Evolutionary conservation across 2,329 filamentous ascomycete genomes (phyloP).

Genomic region (Mycosphaerella sp.): DNA sequence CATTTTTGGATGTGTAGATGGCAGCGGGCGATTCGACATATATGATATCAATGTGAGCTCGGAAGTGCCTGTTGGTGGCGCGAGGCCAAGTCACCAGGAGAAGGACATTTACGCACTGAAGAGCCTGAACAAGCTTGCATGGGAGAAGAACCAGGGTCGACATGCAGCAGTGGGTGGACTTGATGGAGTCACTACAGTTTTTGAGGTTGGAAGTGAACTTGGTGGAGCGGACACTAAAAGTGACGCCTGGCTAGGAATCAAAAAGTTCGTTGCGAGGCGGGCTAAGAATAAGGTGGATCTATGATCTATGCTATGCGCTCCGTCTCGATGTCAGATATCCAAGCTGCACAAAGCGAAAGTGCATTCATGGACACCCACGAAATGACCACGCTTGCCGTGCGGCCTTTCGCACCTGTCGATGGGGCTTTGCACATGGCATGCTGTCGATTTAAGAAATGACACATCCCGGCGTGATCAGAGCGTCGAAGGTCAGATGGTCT

Average conservation of each 20-base stretch:
- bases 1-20: conserved; percentile 91
- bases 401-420: too few relatives aligned
- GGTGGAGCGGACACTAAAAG: conserved; percentile 75
- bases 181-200: conserved; percentile 83
- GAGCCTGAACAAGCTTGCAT: conserved; percentile 89
- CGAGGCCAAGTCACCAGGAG: conserved; percentile 40
- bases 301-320: conserved; percentile 3
- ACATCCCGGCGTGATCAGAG: not conserved
- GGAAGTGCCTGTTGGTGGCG: conserved; percentile 81
- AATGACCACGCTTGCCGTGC: not conserved
- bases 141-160: conserved; percentile 86
- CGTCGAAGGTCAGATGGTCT: not conserved
- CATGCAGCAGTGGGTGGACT: conserved; percentile 85
- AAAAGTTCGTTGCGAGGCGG: conserved; percentile 67
- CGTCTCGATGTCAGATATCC: conserved; percentile 1
- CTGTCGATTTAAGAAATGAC: not conserved
- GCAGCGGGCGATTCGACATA: conserved; percentile 82
- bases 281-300: conserved; percentile 24
- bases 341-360: not conserved
- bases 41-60: conserved; percentile 93
- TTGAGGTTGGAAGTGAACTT: conserved; percentile 77
- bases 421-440: not conserved
- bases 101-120: conserved; percentile 46
- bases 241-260: conserved; percentile 91
- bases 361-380: not conserved